phyloP scores from a whole-genome alignment of 257 asterid species.

The Capsicum chinense region DNA sequence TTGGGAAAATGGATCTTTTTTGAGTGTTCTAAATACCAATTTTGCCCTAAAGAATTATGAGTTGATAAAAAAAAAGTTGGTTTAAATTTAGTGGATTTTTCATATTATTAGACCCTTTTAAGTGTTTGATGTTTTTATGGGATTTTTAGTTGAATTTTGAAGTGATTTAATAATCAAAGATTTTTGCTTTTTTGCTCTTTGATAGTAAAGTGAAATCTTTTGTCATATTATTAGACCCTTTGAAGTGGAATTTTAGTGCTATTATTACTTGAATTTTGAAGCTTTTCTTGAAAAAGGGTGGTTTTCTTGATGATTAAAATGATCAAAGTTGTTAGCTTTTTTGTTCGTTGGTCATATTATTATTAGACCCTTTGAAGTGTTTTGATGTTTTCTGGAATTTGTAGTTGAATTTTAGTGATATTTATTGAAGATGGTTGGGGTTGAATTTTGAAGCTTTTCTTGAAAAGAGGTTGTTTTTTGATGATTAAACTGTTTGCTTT shows the following conservation, averaged over 20 bases:
- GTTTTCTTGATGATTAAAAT: too few relatives aligned
- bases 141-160: too few relatives aligned
- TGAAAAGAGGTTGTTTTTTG: constrained; percentile 11
- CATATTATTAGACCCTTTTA: too few relatives aligned
- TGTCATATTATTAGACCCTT: too few relatives aligned
- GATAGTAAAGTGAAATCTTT: too few relatives aligned
- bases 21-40: not conserved
- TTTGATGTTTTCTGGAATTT: not conserved
- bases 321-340: too few relatives aligned
- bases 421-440: not conserved
- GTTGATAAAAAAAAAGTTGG: not conserved
- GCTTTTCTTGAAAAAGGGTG: too few relatives aligned
- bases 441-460: constrained; percentile 5
- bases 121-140: too few relatives aligned
- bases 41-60: constrained; percentile 1
- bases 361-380: not conserved
- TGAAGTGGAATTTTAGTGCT: too few relatives aligned
- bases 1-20: constrained; percentile 38
- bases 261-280: too few relatives aligned
- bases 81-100: not conserved
- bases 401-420: not conserved
- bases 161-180: too few relatives aligned
- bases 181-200: too few relatives aligned
- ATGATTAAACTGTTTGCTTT: constrained; percentile 28
- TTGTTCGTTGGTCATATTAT: not conserved